Evolutionary conservation across 805 yeast genomes (phyloP).

Genomic region (Candida wancherniae): DNA sequence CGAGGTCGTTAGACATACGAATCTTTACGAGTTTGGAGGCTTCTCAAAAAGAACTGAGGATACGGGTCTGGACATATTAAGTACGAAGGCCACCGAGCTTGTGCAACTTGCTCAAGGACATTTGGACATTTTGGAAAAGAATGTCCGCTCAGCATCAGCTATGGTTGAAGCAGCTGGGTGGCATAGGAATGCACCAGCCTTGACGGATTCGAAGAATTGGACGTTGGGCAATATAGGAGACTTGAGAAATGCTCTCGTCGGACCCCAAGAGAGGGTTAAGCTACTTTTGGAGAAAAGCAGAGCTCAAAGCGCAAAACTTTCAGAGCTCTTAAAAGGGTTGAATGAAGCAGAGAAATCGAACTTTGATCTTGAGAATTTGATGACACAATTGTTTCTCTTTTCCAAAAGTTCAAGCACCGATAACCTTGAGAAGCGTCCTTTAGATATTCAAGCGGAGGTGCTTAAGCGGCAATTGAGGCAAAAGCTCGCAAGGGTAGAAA

Average conservation of each 20-base stretch:
- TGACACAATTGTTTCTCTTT: conserved; percentile 24
- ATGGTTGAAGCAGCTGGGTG: conserved; percentile 13
- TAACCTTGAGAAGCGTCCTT: conserved; percentile 20
- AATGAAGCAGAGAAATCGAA: conserved; percentile 16
- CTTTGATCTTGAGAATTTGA: conserved; percentile 22
- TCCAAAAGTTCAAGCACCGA: no score
- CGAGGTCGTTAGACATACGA: conserved; percentile 1
- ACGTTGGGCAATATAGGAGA: conserved; percentile 14
- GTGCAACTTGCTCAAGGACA: conserved; percentile 24
- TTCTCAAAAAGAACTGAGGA: conserved; percentile 5
- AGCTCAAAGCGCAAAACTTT: conserved; percentile 4
- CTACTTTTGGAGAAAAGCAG: conserved; percentile 1
- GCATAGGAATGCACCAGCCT: conserved; percentile 5
- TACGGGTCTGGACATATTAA: conserved; percentile 8
- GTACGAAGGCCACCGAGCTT: conserved; percentile 21
- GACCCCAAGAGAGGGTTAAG: conserved; percentile 1
- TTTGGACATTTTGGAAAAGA: conserved; percentile 19
- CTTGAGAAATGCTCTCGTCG: conserved; percentile 5
- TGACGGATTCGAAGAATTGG: conserved; percentile 14
- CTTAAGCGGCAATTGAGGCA: conserved; percentile 23
- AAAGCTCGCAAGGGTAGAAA: conserved; percentile 22
- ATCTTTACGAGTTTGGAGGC: conserved; percentile 17
- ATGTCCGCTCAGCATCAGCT: conserved; percentile 12
- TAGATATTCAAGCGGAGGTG: conserved; percentile 27
- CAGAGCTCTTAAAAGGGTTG: conserved; percentile 11